Base-by-base conservation (phyloP, 129 eudicot genomes). In the Artemisia argyi region DNA sequence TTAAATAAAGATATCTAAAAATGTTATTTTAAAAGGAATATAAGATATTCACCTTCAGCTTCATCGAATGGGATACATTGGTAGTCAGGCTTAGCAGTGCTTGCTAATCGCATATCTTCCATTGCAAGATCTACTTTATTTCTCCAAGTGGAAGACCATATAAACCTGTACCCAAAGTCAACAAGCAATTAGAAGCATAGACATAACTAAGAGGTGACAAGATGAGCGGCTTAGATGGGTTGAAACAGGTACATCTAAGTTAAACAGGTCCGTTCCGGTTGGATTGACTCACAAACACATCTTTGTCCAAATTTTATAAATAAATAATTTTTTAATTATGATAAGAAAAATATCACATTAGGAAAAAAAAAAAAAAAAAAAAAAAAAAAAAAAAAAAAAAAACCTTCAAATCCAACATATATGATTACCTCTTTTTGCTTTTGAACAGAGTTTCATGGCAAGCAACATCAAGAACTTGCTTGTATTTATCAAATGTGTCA, bases 91-190 rank as follows among this genome's bases (percentile, higher is more conserved):
- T 80, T 78, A n/a, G 47, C 14, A 62, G 65, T 9, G 58, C 28
- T 53, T 28, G 67, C 66, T 39, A 49, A 15, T 7, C 67, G 59
- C 48, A 84, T 59, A 68, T 73, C 74, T 53, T 69, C 84, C 47
- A 78, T 24, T 7, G 71, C 81, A 72, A 48, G 13, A 76, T 72
- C 80, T 49, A 88, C 82, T 76, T 69, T 83, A 68, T 72, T 80
- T 87, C 83, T 72, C 87, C 96, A 84, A 50, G 89, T 76, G 30
- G 84, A 30, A 67, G 76, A 74, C 95, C 97, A 90, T 57, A 51
- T 30, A 66, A 76, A 72, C 78, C 96, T 92, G 82, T 50, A 71
- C 44, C n/a, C 58, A 62, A 18, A 77, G 55, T 44, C 18, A 61
- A 66, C 24, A 57, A 32, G 65, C 11, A 69, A 7, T 35, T 12